Evolutionary conservation across 257 asterid species (phyloP), one percentile per base, ranked within the genome.

Genomic region (Solanum clarkiae): DNA sequence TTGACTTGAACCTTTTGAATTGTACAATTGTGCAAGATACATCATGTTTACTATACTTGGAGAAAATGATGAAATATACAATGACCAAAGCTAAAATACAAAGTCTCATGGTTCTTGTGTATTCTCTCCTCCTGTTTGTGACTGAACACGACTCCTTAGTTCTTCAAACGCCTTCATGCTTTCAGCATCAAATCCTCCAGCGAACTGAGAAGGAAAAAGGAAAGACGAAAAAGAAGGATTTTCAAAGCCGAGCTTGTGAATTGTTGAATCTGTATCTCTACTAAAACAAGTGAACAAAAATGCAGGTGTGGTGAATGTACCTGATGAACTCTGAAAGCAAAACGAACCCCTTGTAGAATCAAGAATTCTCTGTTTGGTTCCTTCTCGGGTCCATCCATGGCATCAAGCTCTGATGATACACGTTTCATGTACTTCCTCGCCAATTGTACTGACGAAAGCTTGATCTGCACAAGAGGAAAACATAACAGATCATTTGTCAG

Each of bases 141-240:
- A 59, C 44, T 81, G 87, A 80, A 97, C 93, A 6, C 96, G 88
- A 88, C 96, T 93, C 91, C 98, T 92, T 80, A 97, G 90, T 87
- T 95, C 99, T 92, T 95, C 99, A 84, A 97, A 97, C 26, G 98
- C 97, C 90, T 92, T 93, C 99, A 97, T 97, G 89, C 98, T 97
- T 84, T 95, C 99, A 22, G 96, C 95, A 84, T 97, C 99, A 85
- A 97, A 97, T 29, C 99, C 99, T 91, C 99, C 99, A 40, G 98
- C 98, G 88, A 97, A 97, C 99, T 97, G 94, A 88, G 83, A 55
- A 49, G n/a, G 7, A 45, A 74, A 44, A 20, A 44, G 20, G 1
- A 0, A 4, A 8, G 47, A 44, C 4, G 49, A 16, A 36, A 45
- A 26, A 75, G n/a, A 77, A 79, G 24, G 29, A 45, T 45, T 45